These are phyloP conservation scores for Geotrichum klebahnii DNA, from an alignment of 1,139 yeast species.

Conservation along the genomic window DNA sequence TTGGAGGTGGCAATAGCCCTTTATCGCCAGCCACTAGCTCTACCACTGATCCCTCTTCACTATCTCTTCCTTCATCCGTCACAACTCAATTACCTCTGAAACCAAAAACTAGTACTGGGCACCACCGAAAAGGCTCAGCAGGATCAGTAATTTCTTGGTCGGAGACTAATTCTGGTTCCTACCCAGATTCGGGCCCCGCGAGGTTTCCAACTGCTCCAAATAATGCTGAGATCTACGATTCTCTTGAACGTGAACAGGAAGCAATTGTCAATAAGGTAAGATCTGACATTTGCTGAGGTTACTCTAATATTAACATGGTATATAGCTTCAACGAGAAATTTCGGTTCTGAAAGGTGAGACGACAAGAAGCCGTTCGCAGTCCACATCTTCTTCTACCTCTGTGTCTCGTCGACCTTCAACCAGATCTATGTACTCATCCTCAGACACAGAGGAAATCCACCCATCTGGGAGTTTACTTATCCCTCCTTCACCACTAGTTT, in stretches of 20 bases:
- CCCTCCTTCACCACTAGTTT: slow-evolving; percentile 20
- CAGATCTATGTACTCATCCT: slow-evolving; percentile 30
- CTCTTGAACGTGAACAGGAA: slow-evolving; percentile 36
- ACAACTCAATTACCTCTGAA: not conserved
- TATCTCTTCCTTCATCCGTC: not conserved
- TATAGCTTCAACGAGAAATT: slow-evolving; percentile 38
- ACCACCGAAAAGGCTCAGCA: not conserved
- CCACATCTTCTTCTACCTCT: slow-evolving; percentile 34
- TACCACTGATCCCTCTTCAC: not conserved
- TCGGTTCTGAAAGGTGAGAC: slow-evolving; percentile 32
- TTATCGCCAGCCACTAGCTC: not conserved
- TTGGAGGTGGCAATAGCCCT: not conserved
- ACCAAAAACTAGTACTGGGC: not conserved
- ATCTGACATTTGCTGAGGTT: not conserved
- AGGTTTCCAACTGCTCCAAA: slow-evolving; percentile 20
- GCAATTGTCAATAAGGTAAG: slow-evolving; percentile 37
- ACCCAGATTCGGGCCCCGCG: slow-evolving; percentile 11
- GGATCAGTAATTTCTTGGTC: slow-evolving; percentile 8
- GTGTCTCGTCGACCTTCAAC: slow-evolving; percentile 34
- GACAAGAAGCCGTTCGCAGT: slow-evolving; percentile 34
- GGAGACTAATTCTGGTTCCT: slow-evolving; percentile 1
- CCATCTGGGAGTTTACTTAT: slow-evolving; percentile 14
- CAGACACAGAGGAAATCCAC: slow-evolving; percentile 31
- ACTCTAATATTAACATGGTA: slow-evolving; percentile 3
- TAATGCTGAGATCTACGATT: slow-evolving; percentile 20